Percentiles rank a stretch among this genome's conserved stretches.
These are phyloP conservation scores for Penicillium sp. DNA, from an alignment of 2,329 filamentous ascomycete genomes.

Conservation along the genomic window DNA sequence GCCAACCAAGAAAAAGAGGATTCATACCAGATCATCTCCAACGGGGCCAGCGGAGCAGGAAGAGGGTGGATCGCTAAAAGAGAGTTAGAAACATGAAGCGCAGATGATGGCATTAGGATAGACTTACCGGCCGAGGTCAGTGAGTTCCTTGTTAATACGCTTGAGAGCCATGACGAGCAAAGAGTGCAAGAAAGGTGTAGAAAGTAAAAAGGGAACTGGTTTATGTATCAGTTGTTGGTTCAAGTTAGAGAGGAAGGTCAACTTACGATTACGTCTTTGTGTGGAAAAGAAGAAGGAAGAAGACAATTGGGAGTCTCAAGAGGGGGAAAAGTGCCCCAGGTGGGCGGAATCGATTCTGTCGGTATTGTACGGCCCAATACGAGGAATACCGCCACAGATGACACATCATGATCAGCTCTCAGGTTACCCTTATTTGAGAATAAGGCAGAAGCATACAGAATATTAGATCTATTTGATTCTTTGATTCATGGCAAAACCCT, in stretches of 20 bases:
- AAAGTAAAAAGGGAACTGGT: slow-evolving; percentile 9
- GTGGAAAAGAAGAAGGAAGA: slow-evolving; percentile 32
- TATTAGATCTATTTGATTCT: not conserved
- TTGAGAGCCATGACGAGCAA: slow-evolving; percentile 49
- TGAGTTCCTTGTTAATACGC: slow-evolving; percentile 55
- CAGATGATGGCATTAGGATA: slow-evolving; percentile 12
- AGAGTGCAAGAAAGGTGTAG: not conserved
- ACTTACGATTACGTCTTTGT: slow-evolving; percentile 30
- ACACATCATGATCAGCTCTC: slow-evolving; percentile 15
- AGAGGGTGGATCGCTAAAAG: slow-evolving; percentile 84
- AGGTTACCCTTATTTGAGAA: not conserved
- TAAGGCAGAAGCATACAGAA: not conserved
- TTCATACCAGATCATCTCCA: slow-evolving; percentile 92
- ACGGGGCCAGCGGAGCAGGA: slow-evolving; percentile 97
- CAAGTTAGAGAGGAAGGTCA: slow-evolving; percentile 1
- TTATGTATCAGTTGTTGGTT: not conserved
- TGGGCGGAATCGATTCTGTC: slow-evolving; percentile 16
- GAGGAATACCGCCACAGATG: slow-evolving; percentile 23
- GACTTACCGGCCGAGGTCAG: slow-evolving; percentile 52
- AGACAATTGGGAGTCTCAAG: slow-evolving; percentile 21
- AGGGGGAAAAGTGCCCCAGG: slow-evolving; percentile 19
- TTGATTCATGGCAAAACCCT: not conserved
- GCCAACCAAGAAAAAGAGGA: slow-evolving; percentile 5
- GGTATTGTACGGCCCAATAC: slow-evolving; percentile 17
- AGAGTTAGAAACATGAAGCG: slow-evolving; percentile 20